Percentiles rank a stretch among this genome's conserved stretches.
These are phyloP conservation scores for Sclerotiophoma versabilis DNA, from an alignment of 2,329 filamentous ascomycete genomes.

Conservation along the genomic window DNA sequence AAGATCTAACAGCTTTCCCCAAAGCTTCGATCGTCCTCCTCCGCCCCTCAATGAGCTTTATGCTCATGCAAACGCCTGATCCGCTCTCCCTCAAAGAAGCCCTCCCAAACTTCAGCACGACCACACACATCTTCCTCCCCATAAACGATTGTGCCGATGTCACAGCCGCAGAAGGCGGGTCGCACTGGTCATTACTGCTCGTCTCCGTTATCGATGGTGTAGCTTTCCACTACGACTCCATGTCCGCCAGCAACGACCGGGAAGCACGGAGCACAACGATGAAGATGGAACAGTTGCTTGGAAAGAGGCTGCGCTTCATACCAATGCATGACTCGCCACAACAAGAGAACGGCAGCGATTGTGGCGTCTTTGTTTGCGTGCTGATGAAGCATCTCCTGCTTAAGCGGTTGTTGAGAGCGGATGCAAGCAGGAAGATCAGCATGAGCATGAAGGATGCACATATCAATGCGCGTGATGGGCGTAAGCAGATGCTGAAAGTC, in stretches of 20 bases:
- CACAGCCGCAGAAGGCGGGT: conserved; percentile 87
- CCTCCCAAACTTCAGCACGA: conserved; percentile 78
- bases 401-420: conserved; percentile 79
- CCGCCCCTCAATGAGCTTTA: conserved; percentile 89
- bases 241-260: conserved; percentile 75
- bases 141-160: conserved; percentile 86
- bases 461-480: conserved; percentile 78
- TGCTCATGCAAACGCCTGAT: conserved; percentile 78
- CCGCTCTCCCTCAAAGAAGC: conserved; percentile 67
- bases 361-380: conserved; percentile 94
- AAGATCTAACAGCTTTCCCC: conserved; percentile 80
- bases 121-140: conserved; percentile 93
- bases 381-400: conserved; percentile 93
- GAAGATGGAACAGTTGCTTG: conserved; percentile 74
- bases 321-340: conserved; percentile 86
- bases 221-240: conserved; percentile 95
- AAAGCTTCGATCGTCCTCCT: conserved; percentile 88
- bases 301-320: conserved; percentile 73
- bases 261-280: conserved; percentile 74
- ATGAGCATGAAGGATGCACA: conserved; percentile 91
- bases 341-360: conserved; percentile 92
- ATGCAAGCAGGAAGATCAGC: conserved; percentile 83
- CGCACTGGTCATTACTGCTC: conserved; percentile 92
- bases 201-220: conserved; percentile 88
- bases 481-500: conserved; percentile 90